These are phyloP conservation scores for Platismatia glauca DNA, from an alignment of 495 filamentous ascomycete species.

Conservation along the genomic window DNA sequence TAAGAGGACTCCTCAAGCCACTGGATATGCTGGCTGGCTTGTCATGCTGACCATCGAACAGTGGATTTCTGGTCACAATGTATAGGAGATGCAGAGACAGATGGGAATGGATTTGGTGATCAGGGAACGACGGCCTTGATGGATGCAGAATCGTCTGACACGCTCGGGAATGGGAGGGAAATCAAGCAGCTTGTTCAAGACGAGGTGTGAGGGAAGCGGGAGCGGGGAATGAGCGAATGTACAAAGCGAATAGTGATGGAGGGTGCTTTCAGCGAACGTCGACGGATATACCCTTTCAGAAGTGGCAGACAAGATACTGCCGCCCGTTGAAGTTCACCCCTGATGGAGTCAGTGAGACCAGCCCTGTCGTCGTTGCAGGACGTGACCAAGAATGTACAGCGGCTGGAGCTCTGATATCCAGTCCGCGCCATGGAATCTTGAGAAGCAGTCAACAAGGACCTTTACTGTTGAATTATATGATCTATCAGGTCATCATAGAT, in stretches of 20 bases:
- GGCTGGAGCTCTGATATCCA: neutral
- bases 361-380: too few species aligned
- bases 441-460: neutral
- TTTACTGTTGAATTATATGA: neutral
- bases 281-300: neutral
- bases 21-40: slow-evolving; percentile 24
- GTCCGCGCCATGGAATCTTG: neutral
- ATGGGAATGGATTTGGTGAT: slow-evolving; percentile 16
- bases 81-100: slow-evolving; percentile 10
- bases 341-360: too few species aligned
- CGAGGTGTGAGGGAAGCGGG: slow-evolving; percentile 2
- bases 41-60: slow-evolving; percentile 58
- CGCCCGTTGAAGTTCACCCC: too few species aligned
- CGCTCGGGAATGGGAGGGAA: slow-evolving; percentile 12
- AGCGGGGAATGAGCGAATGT: neutral
- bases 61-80: slow-evolving; percentile 25
- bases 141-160: slow-evolving; percentile 11
- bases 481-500: neutral
- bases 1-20: neutral
- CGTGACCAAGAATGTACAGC: neutral
- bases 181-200: slow-evolving; percentile 23
- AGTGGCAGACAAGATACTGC: neutral
- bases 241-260: neutral
- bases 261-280: too few species aligned
- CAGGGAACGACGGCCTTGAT: slow-evolving; percentile 13